Conservation (phyloP, 2,329 filamentous ascomycete species). For the Trichophyton benhamiae region DNA sequence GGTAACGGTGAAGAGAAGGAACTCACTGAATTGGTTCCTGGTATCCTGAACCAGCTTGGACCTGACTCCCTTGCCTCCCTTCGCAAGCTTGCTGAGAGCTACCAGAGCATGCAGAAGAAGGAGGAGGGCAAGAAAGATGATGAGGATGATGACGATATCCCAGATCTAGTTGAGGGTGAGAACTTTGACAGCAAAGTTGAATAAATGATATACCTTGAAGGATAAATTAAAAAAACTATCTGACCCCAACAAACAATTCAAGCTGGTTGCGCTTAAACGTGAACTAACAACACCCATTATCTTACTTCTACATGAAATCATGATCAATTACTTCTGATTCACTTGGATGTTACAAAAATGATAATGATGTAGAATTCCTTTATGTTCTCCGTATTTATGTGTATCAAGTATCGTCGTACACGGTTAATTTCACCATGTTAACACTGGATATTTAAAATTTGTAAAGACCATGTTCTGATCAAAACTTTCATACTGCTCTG, state of each 20-base stretch:
- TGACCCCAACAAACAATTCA: neutral
- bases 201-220: slow-evolving; percentile 38
- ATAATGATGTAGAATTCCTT: neutral
- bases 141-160: slow-evolving; percentile 72
- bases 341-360: neutral
- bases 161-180: slow-evolving; percentile 90
- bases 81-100: slow-evolving; percentile 96
- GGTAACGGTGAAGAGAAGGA: slow-evolving; percentile 98
- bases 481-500: neutral
- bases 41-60: slow-evolving; percentile 98
- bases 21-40: slow-evolving; percentile 96
- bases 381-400: neutral
- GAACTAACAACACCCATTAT: neutral
- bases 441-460: neutral
- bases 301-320: neutral
- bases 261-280: neutral
- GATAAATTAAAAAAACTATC: neutral
- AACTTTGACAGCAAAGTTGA: slow-evolving; percentile 98
- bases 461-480: neutral
- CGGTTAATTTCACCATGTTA: neutral
- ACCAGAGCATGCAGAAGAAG: slow-evolving; percentile 97
- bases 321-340: neutral
- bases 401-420: neutral
- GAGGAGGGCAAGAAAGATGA: slow-evolving; percentile 63
- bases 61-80: slow-evolving; percentile 95